Evolutionary conservation across 1,284 basidiomycete species (phyloP).

Genomic region (Cryptococcus hybrid): DNA sequence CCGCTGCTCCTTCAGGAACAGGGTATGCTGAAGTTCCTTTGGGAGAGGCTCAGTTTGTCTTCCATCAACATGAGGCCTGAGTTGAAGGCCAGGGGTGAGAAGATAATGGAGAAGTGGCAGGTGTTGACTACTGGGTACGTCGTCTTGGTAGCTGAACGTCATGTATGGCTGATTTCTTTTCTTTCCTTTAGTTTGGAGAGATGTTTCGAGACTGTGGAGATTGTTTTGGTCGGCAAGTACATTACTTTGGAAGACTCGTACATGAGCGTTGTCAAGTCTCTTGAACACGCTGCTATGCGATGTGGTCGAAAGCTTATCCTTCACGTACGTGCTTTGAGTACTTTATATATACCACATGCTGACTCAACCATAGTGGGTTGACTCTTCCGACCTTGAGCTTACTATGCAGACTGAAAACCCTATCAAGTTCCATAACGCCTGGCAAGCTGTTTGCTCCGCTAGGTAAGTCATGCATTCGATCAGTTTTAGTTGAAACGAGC

Average conservation of each 20-base stretch:
- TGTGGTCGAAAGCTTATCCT: slow-evolving; percentile 80
- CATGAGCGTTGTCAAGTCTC: slow-evolving; percentile 95
- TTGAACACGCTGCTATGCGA: slow-evolving; percentile 95
- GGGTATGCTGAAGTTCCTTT: slow-evolving; percentile 82
- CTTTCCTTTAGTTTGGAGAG: slow-evolving; percentile 58
- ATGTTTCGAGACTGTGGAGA: slow-evolving; percentile 84
- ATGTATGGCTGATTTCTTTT: not conserved
- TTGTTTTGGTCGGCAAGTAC: slow-evolving; percentile 97
- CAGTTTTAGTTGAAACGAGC: not conserved
- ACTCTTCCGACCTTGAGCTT: slow-evolving; percentile 89
- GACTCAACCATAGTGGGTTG: slow-evolving; percentile 72
- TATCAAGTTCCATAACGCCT: slow-evolving; percentile 92
- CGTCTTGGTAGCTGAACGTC: not conserved
- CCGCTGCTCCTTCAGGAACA: slow-evolving; percentile 90
- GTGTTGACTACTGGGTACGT: slow-evolving; percentile 72
- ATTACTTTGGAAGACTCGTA: slow-evolving; percentile 97
- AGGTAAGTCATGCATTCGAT: slow-evolving; percentile 56
- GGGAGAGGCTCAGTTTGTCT: slow-evolving; percentile 73
- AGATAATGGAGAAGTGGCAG: slow-evolving; percentile 73
- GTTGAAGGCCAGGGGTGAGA: slow-evolving; percentile 63
- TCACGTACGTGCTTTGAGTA: slow-evolving; percentile 56
- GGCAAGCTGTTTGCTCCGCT: slow-evolving; percentile 88
- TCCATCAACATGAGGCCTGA: slow-evolving; percentile 58
- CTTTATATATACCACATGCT: slow-evolving; percentile 6
- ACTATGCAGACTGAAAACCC: slow-evolving; percentile 75